These are phyloP conservation scores for Batrachochytrium dendrobatidis DNA, from an alignment of 371 early-diverging fungal species.

Conservation along the genomic window DNA sequence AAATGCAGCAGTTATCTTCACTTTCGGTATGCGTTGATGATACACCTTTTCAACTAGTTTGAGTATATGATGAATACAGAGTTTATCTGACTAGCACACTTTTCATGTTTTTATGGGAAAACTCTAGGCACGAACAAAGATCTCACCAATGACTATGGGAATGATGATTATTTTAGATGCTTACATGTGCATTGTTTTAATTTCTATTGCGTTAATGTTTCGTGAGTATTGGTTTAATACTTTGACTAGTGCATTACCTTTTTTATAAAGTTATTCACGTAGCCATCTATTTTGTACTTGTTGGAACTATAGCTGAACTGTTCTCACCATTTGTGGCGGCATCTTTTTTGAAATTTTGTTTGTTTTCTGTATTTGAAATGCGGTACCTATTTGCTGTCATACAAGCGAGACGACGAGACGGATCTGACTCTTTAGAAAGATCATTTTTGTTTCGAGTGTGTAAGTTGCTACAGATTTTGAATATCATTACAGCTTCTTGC, in stretches of 20 bases:
- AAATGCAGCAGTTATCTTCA: slow-evolving; percentile 69
- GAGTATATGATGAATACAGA: neutral
- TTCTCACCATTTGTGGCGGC: slow-evolving; percentile 60
- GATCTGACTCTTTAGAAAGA: slow-evolving; percentile 22
- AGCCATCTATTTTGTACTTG: neutral
- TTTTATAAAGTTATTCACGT: neutral
- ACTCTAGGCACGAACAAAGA: slow-evolving; percentile 54
- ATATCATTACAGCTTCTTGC: neutral
- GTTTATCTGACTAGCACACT: neutral
- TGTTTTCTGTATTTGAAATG: slow-evolving; percentile 65
- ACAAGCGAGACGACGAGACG: slow-evolving; percentile 60
- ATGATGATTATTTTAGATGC: slow-evolving; percentile 65
- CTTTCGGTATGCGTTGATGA: slow-evolving; percentile 48
- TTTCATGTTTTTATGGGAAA: neutral
- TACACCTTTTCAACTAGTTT: neutral
- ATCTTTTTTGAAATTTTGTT: slow-evolving; percentile 60
- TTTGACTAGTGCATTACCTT: neutral
- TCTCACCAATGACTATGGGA: slow-evolving; percentile 66
- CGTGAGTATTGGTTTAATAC: slow-evolving; percentile 18
- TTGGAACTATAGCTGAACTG: slow-evolving; percentile 34
- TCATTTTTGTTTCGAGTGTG: slow-evolving; percentile 50
- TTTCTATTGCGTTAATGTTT: slow-evolving; percentile 48
- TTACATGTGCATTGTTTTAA: slow-evolving; percentile 56
- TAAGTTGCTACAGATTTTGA: slow-evolving; percentile 26
- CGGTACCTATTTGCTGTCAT: slow-evolving; percentile 65